Evolutionary conservation across 2,329 filamentous ascomycete species (phyloP).

Genomic region (Cladosporium sp.): DNA sequence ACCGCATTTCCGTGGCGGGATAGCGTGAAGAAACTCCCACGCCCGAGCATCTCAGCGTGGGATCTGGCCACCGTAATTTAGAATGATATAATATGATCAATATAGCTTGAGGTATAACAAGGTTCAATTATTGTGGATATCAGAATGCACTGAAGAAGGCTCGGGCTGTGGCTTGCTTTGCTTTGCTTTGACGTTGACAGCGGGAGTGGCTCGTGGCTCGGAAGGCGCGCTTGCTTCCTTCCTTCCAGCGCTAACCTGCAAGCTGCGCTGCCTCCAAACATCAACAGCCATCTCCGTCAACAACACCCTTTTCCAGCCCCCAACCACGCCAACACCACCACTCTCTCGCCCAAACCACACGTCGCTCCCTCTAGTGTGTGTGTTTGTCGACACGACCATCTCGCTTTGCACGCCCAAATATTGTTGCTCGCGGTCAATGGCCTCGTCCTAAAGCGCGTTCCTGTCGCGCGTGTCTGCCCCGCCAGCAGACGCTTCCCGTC

Average conservation of each 20-base stretch:
- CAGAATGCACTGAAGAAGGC: slow-evolving; percentile 2
- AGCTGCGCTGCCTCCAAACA: slow-evolving; percentile 18
- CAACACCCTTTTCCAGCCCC: slow-evolving; percentile 14
- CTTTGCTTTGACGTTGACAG: slow-evolving; percentile 1
- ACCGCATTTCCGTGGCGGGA: background rate
- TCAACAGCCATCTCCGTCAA: slow-evolving; percentile 21
- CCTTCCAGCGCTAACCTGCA: slow-evolving; percentile 9
- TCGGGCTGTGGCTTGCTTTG: slow-evolving; percentile 4
- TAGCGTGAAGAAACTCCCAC: background rate
- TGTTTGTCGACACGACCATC: background rate
- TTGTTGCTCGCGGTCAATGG: slow-evolving; percentile 14
- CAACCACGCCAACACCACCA: background rate
- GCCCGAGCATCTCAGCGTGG: background rate
- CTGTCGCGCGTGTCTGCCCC: slow-evolving; percentile 25
- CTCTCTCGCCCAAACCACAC: background rate
- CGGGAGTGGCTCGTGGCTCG: slow-evolving; percentile 12
- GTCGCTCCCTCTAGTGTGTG: slow-evolving; percentile 3
- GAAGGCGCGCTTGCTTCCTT: slow-evolving; percentile 16
- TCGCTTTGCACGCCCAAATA: background rate
- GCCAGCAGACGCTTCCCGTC: slow-evolving; percentile 16
- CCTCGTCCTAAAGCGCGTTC: slow-evolving; percentile 21
- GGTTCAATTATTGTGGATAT: background rate
- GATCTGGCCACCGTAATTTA: background rate
- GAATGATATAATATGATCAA: background rate
- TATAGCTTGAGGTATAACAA: background rate